phyloP scores from a whole-genome alignment of 1,284 basidiomycete species.

The Puccinia polysora region DNA sequence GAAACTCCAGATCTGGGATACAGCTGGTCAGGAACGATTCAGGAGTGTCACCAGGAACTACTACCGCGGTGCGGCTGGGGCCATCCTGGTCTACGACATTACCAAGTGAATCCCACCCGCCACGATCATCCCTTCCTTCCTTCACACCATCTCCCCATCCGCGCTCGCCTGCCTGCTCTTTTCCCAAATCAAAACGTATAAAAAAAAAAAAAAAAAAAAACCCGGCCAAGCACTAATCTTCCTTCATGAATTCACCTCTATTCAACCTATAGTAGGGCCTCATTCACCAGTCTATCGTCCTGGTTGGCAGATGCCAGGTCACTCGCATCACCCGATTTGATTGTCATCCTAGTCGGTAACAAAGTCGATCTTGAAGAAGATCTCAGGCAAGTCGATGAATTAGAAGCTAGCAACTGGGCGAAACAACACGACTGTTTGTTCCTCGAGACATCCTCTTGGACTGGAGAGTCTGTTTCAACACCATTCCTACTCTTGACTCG shows the following conservation, averaged over 20 bases:
- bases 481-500: slow-evolving; percentile 87
- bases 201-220: too few species aligned
- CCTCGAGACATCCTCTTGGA: slow-evolving; percentile 83
- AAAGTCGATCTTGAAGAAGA: slow-evolving; percentile 92
- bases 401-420: slow-evolving; percentile 89
- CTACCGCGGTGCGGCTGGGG: slow-evolving; percentile 78
- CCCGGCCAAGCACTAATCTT: too few species aligned
- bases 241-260: background rate
- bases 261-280: slow-evolving; percentile 51
- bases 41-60: slow-evolving; percentile 96
- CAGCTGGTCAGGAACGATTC: slow-evolving; percentile 72
- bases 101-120: slow-evolving; percentile 66
- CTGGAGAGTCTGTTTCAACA: slow-evolving; percentile 79
- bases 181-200: background rate
- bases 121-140: too few species aligned
- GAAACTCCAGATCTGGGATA: slow-evolving; percentile 77
- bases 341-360: slow-evolving; percentile 88
- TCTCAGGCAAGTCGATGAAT: slow-evolving; percentile 78
- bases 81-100: slow-evolving; percentile 88
- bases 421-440: slow-evolving; percentile 92
- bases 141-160: background rate
- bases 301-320: slow-evolving; percentile 91
- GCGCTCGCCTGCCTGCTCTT: background rate
- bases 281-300: slow-evolving; percentile 71
- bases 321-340: slow-evolving; percentile 76